Percentiles rank a stretch among this genome's conserved stretches.
Evolutionary conservation across 805 yeast species (phyloP).

Genomic region (Suhomyces tanzawaensis): DNA sequence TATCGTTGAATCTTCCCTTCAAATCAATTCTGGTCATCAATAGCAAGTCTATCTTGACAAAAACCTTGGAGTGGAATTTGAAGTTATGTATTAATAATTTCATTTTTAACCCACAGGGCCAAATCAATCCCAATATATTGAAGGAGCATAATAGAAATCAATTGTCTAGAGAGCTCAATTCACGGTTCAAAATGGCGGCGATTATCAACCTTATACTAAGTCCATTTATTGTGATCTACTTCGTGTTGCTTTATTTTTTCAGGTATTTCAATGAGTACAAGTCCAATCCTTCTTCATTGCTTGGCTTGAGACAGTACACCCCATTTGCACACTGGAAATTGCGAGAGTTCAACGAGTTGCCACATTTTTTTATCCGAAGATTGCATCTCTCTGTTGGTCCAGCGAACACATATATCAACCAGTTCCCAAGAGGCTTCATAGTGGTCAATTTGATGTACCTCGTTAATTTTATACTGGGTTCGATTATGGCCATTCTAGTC

Average conservation of each 20-base stretch:
- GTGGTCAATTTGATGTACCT: slow-evolving; percentile 37
- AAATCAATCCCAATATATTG: slow-evolving; percentile 66
- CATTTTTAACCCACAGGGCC: slow-evolving; percentile 81
- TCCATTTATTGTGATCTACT: slow-evolving; percentile 83
- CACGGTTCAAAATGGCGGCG: slow-evolving; percentile 86
- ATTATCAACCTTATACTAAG: slow-evolving; percentile 76
- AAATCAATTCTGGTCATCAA: slow-evolving; percentile 4
- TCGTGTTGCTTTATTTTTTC: slow-evolving; percentile 79
- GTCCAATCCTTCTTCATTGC: slow-evolving; percentile 77
- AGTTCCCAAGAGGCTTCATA: slow-evolving; percentile 77
- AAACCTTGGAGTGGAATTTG: slow-evolving; percentile 92
- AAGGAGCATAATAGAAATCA: slow-evolving; percentile 67
- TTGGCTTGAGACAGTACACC: slow-evolving; percentile 75
- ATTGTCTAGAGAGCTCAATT: slow-evolving; percentile 64
- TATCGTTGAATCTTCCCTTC: slow-evolving; percentile 41
- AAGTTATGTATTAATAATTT: slow-evolving; percentile 84
- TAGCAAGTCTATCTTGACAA: slow-evolving; percentile 52
- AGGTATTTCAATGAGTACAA: slow-evolving; percentile 90
- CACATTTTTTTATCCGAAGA: slow-evolving; percentile 81
- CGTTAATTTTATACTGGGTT: slow-evolving; percentile 70
- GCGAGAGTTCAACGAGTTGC: slow-evolving; percentile 89
- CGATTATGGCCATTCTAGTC: slow-evolving; percentile 78
- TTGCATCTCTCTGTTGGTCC: slow-evolving; percentile 73
- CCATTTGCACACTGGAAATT: slow-evolving; percentile 95
- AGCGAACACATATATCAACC: slow-evolving; percentile 81